These are phyloP conservation scores for Penicillium parvum DNA, from an alignment of 495 filamentous ascomycete genomes.

Conservation along the genomic window DNA sequence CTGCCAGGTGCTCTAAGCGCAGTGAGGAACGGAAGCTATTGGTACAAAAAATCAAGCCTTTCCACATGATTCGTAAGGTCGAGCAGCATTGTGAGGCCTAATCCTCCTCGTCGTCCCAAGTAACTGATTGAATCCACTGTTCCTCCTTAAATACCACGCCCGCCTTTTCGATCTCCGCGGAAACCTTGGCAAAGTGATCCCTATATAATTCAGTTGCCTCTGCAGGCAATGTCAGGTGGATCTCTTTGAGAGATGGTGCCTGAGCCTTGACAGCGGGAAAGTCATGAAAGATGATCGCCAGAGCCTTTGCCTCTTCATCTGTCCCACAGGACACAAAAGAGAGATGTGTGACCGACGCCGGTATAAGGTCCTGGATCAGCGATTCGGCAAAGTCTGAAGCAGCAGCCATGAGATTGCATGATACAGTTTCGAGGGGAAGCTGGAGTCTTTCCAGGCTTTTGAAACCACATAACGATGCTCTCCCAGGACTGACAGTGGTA, in stretches of 20 bases:
- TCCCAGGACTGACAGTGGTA: slow-evolving; percentile 20
- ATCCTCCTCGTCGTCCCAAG: not conserved
- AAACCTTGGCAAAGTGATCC: not conserved
- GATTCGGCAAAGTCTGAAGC: not conserved
- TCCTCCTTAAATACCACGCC: not conserved
- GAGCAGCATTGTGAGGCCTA: too few species aligned
- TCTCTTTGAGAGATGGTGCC: not conserved
- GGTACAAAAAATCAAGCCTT: slow-evolving; percentile 1
- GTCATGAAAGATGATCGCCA: not conserved
- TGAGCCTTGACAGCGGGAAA: not conserved
- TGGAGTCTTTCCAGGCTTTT: slow-evolving; percentile 28
- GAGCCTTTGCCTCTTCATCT: not conserved
- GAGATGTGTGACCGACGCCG: not conserved
- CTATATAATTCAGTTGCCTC: not conserved
- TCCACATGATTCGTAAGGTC: not conserved
- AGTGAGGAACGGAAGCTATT: slow-evolving; percentile 1
- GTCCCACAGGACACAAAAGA: not conserved
- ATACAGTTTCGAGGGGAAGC: slow-evolving; percentile 28
- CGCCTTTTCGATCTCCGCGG: not conserved
- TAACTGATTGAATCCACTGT: not conserved
- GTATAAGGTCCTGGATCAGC: not conserved
- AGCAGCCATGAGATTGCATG: not conserved
- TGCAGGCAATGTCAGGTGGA: slow-evolving; percentile 1
- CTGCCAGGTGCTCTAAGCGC: slow-evolving; percentile 1
- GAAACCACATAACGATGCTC: slow-evolving; percentile 30